phyloP scores from a whole-genome alignment of 192 early-diverging fungal species.

The Coemansia sp. region DNA sequence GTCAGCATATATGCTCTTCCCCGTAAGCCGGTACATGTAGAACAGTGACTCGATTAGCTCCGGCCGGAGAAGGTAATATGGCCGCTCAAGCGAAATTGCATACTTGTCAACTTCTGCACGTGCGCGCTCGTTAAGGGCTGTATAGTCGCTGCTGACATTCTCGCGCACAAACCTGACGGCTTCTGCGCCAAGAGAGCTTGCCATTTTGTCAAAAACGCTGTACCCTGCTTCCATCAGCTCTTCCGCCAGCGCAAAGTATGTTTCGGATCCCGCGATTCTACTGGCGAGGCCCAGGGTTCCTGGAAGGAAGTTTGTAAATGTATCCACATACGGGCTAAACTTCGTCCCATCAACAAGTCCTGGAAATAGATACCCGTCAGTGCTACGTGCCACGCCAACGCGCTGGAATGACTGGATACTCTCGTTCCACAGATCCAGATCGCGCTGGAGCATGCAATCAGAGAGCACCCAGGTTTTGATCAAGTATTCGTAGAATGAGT shows the following conservation, averaged over 20 bases:
- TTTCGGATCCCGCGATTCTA: constrained; percentile 43
- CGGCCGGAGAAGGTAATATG: constrained; percentile 71
- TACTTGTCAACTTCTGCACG: constrained; percentile 24
- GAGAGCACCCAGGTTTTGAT: constrained; percentile 85
- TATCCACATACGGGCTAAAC: constrained; percentile 47
- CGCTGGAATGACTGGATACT: constrained; percentile 44
- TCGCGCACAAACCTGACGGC: constrained; percentile 47
- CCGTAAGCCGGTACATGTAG: constrained; percentile 71
- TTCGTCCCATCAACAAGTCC: constrained; percentile 47
- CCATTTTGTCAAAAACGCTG: constrained; percentile 43
- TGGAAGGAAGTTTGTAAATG: constrained; percentile 51
- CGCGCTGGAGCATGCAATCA: constrained; percentile 52
- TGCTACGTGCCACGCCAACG: constrained; percentile 37
- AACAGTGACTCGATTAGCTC: constrained; percentile 75
- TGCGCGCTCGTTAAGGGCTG: constrained; percentile 1
- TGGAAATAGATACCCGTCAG: constrained; percentile 26
- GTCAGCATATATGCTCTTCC: constrained; percentile 63
- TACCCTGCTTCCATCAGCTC: constrained; percentile 40
- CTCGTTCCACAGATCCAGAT: constrained; percentile 50
- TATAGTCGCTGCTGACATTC: constrained; percentile 40
- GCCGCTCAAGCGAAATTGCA: constrained; percentile 34
- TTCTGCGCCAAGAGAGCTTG: constrained; percentile 42
- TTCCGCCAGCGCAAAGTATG: constrained; percentile 42
- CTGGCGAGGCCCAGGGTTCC: constrained; percentile 46
- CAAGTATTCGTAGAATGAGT: constrained; percentile 95